Percentiles rank a stretch among this genome's conserved stretches.
phyloP scores from a whole-genome alignment of 2,329 filamentous ascomycete species.

The Fusarium heterosporum region DNA sequence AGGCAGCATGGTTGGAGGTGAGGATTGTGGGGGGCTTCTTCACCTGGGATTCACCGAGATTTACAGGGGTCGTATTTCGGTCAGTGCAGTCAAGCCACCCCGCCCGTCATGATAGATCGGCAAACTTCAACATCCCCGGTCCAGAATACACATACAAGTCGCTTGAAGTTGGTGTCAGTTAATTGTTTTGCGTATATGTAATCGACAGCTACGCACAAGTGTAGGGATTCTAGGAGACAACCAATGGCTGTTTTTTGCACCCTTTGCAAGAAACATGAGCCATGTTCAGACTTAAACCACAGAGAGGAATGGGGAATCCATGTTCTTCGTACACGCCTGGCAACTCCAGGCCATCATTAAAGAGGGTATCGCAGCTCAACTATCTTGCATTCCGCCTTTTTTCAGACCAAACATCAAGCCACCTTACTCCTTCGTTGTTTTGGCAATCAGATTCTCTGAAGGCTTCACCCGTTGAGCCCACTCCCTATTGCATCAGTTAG shows the following conservation, averaged over 20 bases:
- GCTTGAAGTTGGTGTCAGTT: slow-evolving; percentile 22
- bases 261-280: slow-evolving; percentile 30
- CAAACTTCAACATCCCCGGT: slow-evolving; percentile 17
- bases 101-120: slow-evolving; percentile 29
- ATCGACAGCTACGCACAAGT: slow-evolving; percentile 39
- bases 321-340: slow-evolving; percentile 47
- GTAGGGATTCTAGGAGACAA: slow-evolving; percentile 38
- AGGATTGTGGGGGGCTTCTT: slow-evolving; percentile 6
- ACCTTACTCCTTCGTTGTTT: slow-evolving; percentile 54
- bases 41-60: slow-evolving; percentile 30
- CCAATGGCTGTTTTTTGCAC: slow-evolving; percentile 29
- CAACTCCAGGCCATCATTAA: slow-evolving; percentile 46
- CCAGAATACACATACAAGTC: slow-evolving; percentile 1
- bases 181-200: slow-evolving; percentile 42
- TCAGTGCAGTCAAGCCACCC: slow-evolving; percentile 10
- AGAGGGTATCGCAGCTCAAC: slow-evolving; percentile 49
- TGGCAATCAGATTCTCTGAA: slow-evolving; percentile 71
- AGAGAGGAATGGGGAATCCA: slow-evolving; percentile 42
- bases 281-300: slow-evolving; percentile 39
- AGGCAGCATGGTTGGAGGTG: slow-evolving; percentile 26
- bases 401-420: slow-evolving; percentile 20
- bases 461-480: slow-evolving; percentile 75
- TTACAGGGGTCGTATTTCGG: slow-evolving; percentile 9
- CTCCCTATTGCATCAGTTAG: slow-evolving; percentile 61
- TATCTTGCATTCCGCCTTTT: slow-evolving; percentile 36